These are phyloP conservation scores for Lepiota brunneoincarnata DNA, from an alignment of 768 basidiomycete genomes.

Conservation along the genomic window DNA sequence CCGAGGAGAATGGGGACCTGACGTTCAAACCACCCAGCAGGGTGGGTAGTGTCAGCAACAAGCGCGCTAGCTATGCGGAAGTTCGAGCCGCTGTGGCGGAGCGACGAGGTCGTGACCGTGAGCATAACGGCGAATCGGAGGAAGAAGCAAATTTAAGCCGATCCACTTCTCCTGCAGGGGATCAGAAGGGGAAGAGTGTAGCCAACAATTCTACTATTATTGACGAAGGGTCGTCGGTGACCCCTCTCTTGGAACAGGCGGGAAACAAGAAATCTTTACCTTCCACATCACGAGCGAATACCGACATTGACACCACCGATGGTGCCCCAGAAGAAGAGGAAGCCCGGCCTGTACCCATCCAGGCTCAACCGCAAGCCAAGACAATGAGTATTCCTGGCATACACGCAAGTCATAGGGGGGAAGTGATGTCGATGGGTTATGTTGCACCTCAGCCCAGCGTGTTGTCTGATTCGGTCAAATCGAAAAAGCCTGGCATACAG, in stretches of 20 bases:
- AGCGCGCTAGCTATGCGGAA: slow-evolving; percentile 66
- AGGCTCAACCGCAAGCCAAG: slow-evolving; percentile 74
- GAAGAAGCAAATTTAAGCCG: slow-evolving; percentile 12
- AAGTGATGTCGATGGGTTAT: slow-evolving; percentile 84
- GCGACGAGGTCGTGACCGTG: slow-evolving; percentile 47
- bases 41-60: slow-evolving; percentile 2
- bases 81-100: slow-evolving; percentile 75
- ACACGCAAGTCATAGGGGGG: slow-evolving; percentile 79
- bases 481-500: slow-evolving; percentile 58
- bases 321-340: slow-evolving; percentile 20
- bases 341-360: slow-evolving; percentile 47
- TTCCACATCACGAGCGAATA: slow-evolving; percentile 32
- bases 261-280: slow-evolving; percentile 28
- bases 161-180: slow-evolving; percentile 15
- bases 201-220: slow-evolving; percentile 18
- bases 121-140: slow-evolving; percentile 12
- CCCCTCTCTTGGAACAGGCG: slow-evolving; percentile 16
- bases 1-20: slow-evolving; percentile 25
- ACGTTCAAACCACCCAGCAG: slow-evolving; percentile 20
- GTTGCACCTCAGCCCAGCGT: slow-evolving; percentile 45
- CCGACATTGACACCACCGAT: slow-evolving; percentile 30
- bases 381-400: slow-evolving; percentile 89
- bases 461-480: slow-evolving; percentile 24
- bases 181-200: slow-evolving; percentile 13
- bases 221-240: slow-evolving; percentile 1